A percentile compares a stretch with the other conserved stretches of the same genome.
Evolutionary conservation across 2,329 filamentous ascomycete species (phyloP).

Genomic region (Ceratocystis diversiconidia): DNA sequence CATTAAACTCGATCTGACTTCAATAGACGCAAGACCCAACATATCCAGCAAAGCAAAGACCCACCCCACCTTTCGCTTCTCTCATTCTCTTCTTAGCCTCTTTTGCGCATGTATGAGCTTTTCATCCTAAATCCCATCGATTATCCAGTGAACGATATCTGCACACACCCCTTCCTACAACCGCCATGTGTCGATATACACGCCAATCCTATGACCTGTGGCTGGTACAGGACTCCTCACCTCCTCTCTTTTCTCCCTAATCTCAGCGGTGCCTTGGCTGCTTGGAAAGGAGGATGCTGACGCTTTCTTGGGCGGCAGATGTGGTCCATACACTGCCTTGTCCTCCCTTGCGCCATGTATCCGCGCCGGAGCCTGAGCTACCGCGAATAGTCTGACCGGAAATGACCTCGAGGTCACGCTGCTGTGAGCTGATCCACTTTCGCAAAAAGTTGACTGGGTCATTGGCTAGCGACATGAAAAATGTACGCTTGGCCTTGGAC

Average conservation of each 20-base stretch:
- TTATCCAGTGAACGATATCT: background rate
- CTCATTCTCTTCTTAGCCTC: background rate
- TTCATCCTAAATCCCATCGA: background rate
- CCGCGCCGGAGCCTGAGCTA: conserved; percentile 29
- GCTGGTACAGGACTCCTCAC: background rate
- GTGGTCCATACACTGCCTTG: conserved; percentile 42
- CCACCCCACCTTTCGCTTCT: background rate
- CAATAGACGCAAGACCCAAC: background rate
- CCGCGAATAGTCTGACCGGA: conserved; percentile 64
- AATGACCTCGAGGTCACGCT: conserved; percentile 76
- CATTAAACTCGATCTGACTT: no score
- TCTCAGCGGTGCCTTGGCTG: conserved; percentile 26
- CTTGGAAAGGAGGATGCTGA: conserved; percentile 45
- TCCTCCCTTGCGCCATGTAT: conserved; percentile 55
- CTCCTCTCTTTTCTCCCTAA: background rate
- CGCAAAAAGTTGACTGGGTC: conserved; percentile 75
- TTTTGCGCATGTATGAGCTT: background rate
- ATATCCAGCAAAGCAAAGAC: background rate
- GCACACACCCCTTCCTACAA: no score
- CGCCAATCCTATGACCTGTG: no score
- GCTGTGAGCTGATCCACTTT: conserved; percentile 83
- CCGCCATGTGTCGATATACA: no score
- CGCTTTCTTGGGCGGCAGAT: conserved; percentile 46
- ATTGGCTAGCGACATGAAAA: conserved; percentile 62
- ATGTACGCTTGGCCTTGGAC: conserved; percentile 80